Percentiles rank a stretch among this genome's conserved stretches.
Conservation (phyloP, 2,329 filamentous ascomycete species). For the Clarireedia hainanense region DNA sequence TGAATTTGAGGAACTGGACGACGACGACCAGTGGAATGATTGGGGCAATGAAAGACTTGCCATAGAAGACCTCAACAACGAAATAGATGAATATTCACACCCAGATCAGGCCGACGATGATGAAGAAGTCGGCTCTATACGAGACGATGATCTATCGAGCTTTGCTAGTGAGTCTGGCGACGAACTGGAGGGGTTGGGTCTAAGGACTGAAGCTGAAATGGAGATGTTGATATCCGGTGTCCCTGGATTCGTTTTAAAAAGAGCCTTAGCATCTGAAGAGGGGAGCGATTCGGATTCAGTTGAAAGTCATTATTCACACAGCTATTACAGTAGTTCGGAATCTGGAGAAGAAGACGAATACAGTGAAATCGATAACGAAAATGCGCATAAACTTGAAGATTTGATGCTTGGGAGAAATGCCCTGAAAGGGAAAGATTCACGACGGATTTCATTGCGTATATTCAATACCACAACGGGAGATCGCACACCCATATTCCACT, state of each 20-base stretch:
- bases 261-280: background rate
- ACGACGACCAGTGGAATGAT: conserved; percentile 4
- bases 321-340: background rate
- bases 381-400: background rate
- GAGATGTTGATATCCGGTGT: background rate
- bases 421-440: background rate
- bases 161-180: background rate
- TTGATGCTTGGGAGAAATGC: background rate
- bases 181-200: background rate
- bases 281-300: background rate
- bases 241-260: background rate
- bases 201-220: background rate
- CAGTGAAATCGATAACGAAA: background rate
- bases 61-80: background rate
- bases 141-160: background rate
- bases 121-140: background rate
- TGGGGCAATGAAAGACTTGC: background rate
- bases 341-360: background rate
- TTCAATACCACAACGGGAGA: background rate
- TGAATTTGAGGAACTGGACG: background rate
- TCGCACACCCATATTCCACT: background rate
- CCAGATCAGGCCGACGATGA: background rate
- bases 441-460: background rate
- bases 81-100: background rate
- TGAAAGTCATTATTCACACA: conserved; percentile 1